These are phyloP conservation scores for Fraxinus sp. DNA, from an alignment of 305 asterid genomes.

Conservation along the genomic window DNA sequence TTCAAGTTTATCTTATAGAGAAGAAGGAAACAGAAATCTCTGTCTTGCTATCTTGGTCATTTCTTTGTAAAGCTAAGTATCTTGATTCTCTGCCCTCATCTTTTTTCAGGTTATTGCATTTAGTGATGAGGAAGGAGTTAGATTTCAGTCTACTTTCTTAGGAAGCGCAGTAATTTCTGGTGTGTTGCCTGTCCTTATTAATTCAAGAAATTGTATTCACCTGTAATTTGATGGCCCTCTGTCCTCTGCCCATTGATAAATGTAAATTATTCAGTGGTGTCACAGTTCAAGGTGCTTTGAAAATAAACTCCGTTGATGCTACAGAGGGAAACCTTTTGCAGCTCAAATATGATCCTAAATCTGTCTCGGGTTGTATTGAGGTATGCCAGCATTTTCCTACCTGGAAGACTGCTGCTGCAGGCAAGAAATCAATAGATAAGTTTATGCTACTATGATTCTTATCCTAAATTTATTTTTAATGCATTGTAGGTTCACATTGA, in stretches of 20 bases:
- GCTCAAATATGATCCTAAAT: slow-evolving; percentile 78
- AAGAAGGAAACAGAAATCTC: not conserved
- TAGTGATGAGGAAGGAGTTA: slow-evolving; percentile 97
- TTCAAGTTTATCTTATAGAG: not conserved
- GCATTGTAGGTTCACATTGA: slow-evolving; percentile 86
- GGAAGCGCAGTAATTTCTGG: slow-evolving; percentile 99
- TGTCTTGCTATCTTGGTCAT: not conserved
- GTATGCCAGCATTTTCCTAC: slow-evolving; percentile 28
- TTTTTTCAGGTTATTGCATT: slow-evolving; percentile 75
- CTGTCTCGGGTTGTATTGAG: slow-evolving; percentile 87
- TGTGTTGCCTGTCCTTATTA: slow-evolving; percentile 53
- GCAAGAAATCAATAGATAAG: not conserved
- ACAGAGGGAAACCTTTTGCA: slow-evolving; percentile 69
- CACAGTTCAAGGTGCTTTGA: slow-evolving; percentile 83
- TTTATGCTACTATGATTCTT: slow-evolving; percentile 7
- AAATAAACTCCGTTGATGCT: slow-evolving; percentile 60
- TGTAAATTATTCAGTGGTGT: slow-evolving; percentile 70
- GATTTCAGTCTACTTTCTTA: slow-evolving; percentile 92
- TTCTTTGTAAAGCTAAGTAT: not conserved
- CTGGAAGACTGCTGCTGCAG: not conserved
- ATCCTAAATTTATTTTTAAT: slow-evolving; percentile 18
- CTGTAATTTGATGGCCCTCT: slow-evolving; percentile 19
- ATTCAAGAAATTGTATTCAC: slow-evolving; percentile 18
- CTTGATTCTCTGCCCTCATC: slow-evolving; percentile 5
- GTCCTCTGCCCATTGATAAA: slow-evolving; percentile 25